Conservation (phyloP, 768 basidiomycete species). For the Trametes maxima region DNA sequence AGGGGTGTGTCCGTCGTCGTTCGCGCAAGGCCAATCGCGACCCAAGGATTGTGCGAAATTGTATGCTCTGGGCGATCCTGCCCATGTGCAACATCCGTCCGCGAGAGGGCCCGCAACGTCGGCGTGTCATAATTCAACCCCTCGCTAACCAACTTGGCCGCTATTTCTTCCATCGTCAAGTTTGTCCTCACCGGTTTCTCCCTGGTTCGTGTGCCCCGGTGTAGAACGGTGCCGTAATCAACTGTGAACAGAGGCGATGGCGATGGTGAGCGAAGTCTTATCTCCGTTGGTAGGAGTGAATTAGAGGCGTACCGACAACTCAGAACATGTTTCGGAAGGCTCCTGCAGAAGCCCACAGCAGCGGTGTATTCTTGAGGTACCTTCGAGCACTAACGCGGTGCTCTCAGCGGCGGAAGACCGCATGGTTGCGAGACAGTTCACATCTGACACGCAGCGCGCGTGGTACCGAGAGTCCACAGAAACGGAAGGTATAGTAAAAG, state of each 20-base stretch:
- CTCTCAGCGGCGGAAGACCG: not conserved
- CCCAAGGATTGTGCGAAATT: not conserved
- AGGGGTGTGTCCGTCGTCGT: not conserved
- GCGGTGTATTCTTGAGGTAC: not conserved
- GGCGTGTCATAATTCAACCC: not conserved
- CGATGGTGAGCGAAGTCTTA: not conserved
- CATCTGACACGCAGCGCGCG: not conserved
- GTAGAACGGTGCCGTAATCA: constrained; percentile 5
- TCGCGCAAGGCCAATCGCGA: not conserved
- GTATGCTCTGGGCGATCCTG: not conserved
- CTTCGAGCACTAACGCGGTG: not conserved
- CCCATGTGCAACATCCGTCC: not conserved
- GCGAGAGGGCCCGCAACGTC: not conserved
- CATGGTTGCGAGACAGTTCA: constrained; percentile 9
- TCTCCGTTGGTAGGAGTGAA: not conserved
- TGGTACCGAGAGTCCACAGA: not conserved
- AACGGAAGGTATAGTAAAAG: constrained; percentile 1
- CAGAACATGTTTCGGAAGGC: not conserved
- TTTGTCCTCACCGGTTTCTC: not conserved
- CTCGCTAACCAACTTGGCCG: not conserved
- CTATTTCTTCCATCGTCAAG: not conserved
- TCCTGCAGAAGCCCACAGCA: not conserved
- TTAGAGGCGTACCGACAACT: not conserved
- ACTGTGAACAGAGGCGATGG: not conserved
- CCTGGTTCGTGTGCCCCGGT: not conserved